Conservation (phyloP, 805 yeast genomes). For the Komagataella pseudopastoris region DNA sequence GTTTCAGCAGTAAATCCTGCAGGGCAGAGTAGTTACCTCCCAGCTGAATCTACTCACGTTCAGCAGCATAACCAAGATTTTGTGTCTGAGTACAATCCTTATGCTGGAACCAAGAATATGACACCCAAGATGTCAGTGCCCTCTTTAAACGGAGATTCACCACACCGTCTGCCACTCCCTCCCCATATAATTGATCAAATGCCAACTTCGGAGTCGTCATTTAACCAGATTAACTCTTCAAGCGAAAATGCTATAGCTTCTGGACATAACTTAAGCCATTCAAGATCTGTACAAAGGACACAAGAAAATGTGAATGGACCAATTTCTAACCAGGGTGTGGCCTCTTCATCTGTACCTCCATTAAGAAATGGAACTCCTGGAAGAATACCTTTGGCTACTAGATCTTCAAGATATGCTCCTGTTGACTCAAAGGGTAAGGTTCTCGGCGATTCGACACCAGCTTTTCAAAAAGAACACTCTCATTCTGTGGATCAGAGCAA, state of each 20-base stretch:
- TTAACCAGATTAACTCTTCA: not conserved
- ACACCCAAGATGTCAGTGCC: not conserved
- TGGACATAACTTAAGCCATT: not conserved
- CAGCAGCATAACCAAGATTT: not conserved
- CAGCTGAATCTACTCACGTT: not conserved
- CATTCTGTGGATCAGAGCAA: not conserved
- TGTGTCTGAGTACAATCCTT: not conserved
- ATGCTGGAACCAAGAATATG: not conserved
- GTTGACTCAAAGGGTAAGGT: not conserved
- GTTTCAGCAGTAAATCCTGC: not conserved
- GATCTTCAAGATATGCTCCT: not conserved
- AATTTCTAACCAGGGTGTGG: not conserved
- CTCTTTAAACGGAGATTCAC: not conserved
- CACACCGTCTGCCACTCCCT: not conserved
- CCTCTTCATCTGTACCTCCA: not conserved
- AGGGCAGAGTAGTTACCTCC: not conserved
- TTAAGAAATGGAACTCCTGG: not conserved
- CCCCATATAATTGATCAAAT: not conserved
- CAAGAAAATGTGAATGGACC: not conserved
- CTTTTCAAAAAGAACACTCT: not conserved
- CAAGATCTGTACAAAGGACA: not conserved
- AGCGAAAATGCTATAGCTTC: not conserved
- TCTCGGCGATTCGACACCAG: not conserved
- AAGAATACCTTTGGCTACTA: not conserved
- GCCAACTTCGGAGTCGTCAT: not conserved